These are phyloP conservation scores for Priceomyces melissophilus DNA, from an alignment of 805 yeast species.

Conservation along the genomic window DNA sequence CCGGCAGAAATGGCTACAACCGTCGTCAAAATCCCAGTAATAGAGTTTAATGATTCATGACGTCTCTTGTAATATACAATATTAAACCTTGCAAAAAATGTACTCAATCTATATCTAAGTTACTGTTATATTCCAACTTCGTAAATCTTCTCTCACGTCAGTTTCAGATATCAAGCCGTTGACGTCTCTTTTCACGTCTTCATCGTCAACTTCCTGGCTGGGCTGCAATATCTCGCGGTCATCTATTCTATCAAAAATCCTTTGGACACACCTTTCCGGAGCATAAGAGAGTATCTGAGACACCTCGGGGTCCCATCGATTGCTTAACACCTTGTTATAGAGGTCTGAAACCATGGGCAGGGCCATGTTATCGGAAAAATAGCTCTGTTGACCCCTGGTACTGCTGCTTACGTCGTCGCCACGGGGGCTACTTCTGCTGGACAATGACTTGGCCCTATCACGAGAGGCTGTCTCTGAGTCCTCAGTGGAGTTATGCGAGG, in stretches of 20 bases:
- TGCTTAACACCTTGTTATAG: conserved; percentile 52
- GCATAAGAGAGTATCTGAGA: conserved; percentile 47
- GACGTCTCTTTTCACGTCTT: conserved; percentile 18
- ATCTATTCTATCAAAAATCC: conserved; percentile 63
- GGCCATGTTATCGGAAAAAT: conserved; percentile 13
- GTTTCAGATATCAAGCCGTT: conserved; percentile 40
- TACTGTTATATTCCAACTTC: conserved; percentile 26
- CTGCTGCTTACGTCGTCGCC: background rate
- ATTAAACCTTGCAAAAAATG: background rate
- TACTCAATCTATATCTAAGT: background rate
- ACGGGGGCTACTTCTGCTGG: background rate
- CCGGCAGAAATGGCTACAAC: conserved; percentile 19
- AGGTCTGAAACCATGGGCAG: conserved; percentile 51
- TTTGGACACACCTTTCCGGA: conserved; percentile 71
- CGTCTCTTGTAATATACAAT: background rate
- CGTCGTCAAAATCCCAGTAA: conserved; percentile 21
- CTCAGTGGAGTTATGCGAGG: conserved; percentile 1
- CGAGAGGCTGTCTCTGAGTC: conserved; percentile 5
- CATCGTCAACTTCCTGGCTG: conserved; percentile 12
- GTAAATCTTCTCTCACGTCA: conserved; percentile 33
- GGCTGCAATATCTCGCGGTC: conserved; percentile 15
- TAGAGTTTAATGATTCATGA: conserved; percentile 9
- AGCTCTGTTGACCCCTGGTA: background rate
- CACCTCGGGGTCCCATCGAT: conserved; percentile 57
- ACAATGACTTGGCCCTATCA: background rate